These are phyloP conservation scores for Metschnikowia gelsemii DNA, from an alignment of 805 yeast species.

Conservation along the genomic window DNA sequence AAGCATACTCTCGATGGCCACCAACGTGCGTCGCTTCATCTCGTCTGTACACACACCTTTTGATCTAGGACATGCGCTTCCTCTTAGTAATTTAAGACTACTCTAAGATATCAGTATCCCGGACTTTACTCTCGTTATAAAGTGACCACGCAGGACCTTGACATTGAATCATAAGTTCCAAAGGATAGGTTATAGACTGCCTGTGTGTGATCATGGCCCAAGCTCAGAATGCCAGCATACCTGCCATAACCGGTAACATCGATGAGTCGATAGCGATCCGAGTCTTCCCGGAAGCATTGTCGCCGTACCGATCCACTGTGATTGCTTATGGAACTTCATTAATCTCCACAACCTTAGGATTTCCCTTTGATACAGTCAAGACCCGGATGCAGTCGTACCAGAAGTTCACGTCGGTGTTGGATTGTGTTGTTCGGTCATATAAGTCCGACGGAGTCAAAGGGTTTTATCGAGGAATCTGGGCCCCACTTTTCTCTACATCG, in stretches of 20 bases:
- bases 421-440: constrained; percentile 58
- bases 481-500: constrained; percentile 69
- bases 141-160: too few relatives aligned
- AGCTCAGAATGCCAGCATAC: constrained; percentile 30
- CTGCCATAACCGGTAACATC: constrained; percentile 61
- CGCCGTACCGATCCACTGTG: constrained; percentile 56
- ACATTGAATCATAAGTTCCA: too few relatives aligned
- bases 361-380: constrained; percentile 83
- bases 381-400: constrained; percentile 82
- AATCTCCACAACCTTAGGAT: constrained; percentile 67
- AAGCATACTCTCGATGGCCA: too few relatives aligned
- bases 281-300: constrained; percentile 46
- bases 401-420: constrained; percentile 50
- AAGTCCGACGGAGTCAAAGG: constrained; percentile 64
- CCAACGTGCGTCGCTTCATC: too few relatives aligned
- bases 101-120: too few relatives aligned
- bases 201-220: neutral
- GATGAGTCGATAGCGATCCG: constrained; percentile 47
- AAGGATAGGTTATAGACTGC: too few relatives aligned
- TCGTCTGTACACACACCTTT: too few relatives aligned
- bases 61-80: too few relatives aligned
- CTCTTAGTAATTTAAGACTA: too few relatives aligned
- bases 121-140: too few relatives aligned
- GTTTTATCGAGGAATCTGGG: constrained; percentile 72
- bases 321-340: constrained; percentile 66